Percentiles rank a stretch among this genome's conserved stretches.
Conservation (phyloP, 768 basidiomycete species). For the Trametes sanguinea region DNA sequence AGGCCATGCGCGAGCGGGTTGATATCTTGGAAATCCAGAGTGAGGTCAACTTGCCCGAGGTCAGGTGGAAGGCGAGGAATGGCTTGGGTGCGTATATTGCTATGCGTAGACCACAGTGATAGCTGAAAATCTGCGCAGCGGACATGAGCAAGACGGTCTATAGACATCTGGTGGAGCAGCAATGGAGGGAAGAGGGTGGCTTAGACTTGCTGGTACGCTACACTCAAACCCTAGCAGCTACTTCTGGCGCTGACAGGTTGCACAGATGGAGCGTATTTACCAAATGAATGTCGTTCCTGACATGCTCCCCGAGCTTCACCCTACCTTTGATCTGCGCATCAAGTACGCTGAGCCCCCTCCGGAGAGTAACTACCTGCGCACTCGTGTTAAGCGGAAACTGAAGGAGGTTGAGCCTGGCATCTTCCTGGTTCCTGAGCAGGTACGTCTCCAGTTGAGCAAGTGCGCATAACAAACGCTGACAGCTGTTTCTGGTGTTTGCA, state of each 20-base stretch:
- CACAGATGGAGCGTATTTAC: slow-evolving; percentile 88
- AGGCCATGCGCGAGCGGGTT: slow-evolving; percentile 49
- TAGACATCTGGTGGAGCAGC: slow-evolving; percentile 78
- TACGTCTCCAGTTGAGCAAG: slow-evolving; percentile 31
- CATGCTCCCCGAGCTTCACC: slow-evolving; percentile 68
- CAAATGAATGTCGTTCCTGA: slow-evolving; percentile 94
- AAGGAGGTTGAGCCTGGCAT: slow-evolving; percentile 67
- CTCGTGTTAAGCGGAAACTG: slow-evolving; percentile 32
- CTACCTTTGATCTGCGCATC: slow-evolving; percentile 74
- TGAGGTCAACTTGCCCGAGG: slow-evolving; percentile 80
- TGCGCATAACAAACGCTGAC: neutral
- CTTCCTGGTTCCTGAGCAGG: slow-evolving; percentile 70
- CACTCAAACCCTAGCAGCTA: neutral
- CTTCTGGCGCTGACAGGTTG: neutral
- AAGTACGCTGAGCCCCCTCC: slow-evolving; percentile 47
- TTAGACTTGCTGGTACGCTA: slow-evolving; percentile 78
- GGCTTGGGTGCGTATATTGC: slow-evolving; percentile 63
- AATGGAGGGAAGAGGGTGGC: slow-evolving; percentile 83
- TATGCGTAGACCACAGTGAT: neutral
- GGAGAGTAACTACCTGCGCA: slow-evolving; percentile 29
- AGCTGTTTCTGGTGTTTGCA: slow-evolving; percentile 27
- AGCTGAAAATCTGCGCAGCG: slow-evolving; percentile 38
- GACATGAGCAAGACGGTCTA: slow-evolving; percentile 71
- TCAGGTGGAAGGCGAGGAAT: slow-evolving; percentile 76
- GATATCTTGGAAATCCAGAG: slow-evolving; percentile 75